Evolutionary conservation across 306 rosid genomes (phyloP).

Genomic region (Mimosa bimucronata): DNA sequence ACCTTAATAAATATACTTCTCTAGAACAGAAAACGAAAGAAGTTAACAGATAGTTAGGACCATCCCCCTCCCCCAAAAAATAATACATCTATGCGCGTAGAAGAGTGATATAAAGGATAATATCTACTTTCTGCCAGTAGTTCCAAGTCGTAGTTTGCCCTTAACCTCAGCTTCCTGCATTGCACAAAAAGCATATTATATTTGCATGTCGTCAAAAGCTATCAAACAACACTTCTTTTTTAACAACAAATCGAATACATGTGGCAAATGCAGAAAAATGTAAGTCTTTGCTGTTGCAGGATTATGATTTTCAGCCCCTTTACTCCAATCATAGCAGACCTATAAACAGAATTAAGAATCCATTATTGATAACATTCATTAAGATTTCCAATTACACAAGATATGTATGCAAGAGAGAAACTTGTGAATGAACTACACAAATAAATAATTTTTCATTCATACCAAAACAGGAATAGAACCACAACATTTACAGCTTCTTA

Average conservation of each 20-base stretch:
- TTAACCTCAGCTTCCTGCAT: conserved; percentile 23
- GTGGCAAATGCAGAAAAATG: conserved; percentile 82
- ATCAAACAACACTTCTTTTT: conserved; percentile 4
- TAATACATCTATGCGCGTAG: conserved; percentile 20
- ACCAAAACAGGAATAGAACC: neutral
- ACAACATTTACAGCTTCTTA: neutral
- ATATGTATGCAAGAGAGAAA: neutral
- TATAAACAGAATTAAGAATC: conserved; percentile 26
- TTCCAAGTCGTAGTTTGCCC: conserved; percentile 20
- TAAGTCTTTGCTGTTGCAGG: conserved; percentile 80
- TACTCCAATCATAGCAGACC: conserved; percentile 98
- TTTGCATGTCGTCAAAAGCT: conserved; percentile 1
- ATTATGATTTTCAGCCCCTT: conserved; percentile 94
- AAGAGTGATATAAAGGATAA: conserved; percentile 7
- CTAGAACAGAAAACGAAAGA: neutral
- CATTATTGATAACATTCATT: neutral
- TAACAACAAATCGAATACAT: conserved; percentile 51
- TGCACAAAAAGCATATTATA: conserved; percentile 22
- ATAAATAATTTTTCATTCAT: neutral
- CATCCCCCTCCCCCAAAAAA: neutral
- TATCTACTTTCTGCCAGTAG: conserved; percentile 22
- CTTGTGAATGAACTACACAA: neutral
- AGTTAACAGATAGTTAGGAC: neutral
- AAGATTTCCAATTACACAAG: neutral
- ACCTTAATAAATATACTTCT: neutral